Conservation (phyloP, 768 basidiomycete species). For the Termitomyces sp. region DNA sequence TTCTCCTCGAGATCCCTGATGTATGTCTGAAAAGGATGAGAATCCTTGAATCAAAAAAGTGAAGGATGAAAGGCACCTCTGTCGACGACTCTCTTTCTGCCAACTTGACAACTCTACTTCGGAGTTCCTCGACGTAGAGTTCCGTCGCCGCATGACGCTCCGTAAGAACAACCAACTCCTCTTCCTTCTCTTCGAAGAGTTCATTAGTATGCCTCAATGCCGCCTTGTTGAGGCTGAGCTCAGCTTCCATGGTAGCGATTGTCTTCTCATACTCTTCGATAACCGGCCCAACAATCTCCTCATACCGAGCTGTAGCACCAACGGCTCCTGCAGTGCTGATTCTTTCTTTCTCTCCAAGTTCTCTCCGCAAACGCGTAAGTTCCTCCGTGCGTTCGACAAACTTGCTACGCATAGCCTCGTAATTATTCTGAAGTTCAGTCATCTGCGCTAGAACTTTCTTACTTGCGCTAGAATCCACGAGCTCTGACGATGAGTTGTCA, state of each 20-base stretch:
- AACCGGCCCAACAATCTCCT: slow-evolving; percentile 94
- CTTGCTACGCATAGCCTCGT: slow-evolving; percentile 77
- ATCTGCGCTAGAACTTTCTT: slow-evolving; percentile 79
- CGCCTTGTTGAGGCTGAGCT: slow-evolving; percentile 81
- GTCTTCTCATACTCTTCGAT: slow-evolving; percentile 99
- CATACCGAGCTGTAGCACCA: slow-evolving; percentile 72
- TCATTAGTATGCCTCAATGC: slow-evolving; percentile 90
- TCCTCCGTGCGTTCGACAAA: slow-evolving; percentile 89
- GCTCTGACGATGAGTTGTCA: slow-evolving; percentile 28
- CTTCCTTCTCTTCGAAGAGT: slow-evolving; percentile 88
- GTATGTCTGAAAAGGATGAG: slow-evolving; percentile 59
- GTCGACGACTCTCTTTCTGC: slow-evolving; percentile 86
- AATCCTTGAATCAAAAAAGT: slow-evolving; percentile 7
- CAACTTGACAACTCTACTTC: slow-evolving; percentile 73
- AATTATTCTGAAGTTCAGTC: slow-evolving; percentile 80
- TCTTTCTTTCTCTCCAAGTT: slow-evolving; percentile 73
- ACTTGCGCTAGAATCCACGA: slow-evolving; percentile 50
- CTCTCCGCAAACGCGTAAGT: slow-evolving; percentile 72
- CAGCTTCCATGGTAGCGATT: slow-evolving; percentile 90
- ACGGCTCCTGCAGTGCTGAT: slow-evolving; percentile 52
- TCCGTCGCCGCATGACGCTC: slow-evolving; percentile 77
- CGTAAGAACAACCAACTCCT: slow-evolving; percentile 59
- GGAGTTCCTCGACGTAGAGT: slow-evolving; percentile 83
- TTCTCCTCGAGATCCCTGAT: slow-evolving; percentile 91
- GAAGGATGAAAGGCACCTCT: slow-evolving; percentile 52